Percentiles rank a stretch among this genome's conserved stretches.
Evolutionary conservation across 257 asterid species (phyloP).

Genomic region (Ligustrum vulgare): DNA sequence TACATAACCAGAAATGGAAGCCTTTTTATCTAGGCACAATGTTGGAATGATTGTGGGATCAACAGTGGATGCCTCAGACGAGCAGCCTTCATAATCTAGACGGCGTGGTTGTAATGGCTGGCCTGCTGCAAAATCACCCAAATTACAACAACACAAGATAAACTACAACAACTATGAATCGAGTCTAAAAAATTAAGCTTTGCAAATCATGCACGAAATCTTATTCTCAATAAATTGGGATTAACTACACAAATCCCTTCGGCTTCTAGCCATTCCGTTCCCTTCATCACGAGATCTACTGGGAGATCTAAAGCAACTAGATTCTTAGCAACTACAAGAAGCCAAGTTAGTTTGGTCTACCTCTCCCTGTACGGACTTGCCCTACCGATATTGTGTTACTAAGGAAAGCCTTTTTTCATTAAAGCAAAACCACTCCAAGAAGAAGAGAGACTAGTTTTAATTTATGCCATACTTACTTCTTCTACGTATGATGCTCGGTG

Average conservation of each 20-base stretch:
- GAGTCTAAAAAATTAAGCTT: too few species aligned
- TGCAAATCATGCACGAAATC: background rate
- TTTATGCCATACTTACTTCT: constrained; percentile 39
- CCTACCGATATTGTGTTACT: background rate
- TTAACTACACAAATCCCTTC: background rate
- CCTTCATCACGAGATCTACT: background rate
- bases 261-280: background rate
- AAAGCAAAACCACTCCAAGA: background rate
- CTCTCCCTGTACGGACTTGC: background rate
- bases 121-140: constrained; percentile 38
- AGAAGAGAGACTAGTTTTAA: background rate
- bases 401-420: background rate
- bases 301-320: background rate
- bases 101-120: constrained; percentile 44
- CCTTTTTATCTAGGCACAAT: constrained; percentile 37
- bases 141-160: background rate
- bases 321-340: background rate
- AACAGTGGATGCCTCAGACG: constrained; percentile 25
- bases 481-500: constrained; percentile 39
- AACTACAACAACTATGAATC: background rate
- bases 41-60: constrained; percentile 23
- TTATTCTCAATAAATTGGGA: background rate
- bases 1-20: constrained; percentile 48
- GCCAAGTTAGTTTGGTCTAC: background rate
- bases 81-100: constrained; percentile 54